These are phyloP conservation scores for Protostelium mycophagum DNA, from an alignment of 78 protist genomes.

Conservation along the genomic window DNA sequence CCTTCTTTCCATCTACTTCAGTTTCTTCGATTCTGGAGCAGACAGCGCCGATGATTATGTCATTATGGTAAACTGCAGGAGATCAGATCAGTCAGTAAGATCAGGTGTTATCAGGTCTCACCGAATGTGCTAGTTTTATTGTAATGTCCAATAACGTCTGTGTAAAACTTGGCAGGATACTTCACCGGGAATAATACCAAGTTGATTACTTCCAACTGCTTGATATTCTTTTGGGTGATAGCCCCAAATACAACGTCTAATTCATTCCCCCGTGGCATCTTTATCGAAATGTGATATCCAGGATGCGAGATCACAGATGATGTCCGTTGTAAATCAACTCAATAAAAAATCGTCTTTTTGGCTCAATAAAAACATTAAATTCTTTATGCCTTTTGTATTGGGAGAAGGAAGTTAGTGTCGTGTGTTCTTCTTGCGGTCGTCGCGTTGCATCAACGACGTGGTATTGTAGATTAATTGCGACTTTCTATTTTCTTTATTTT, in stretches of 20 bases:
- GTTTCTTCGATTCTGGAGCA: not conserved
- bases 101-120: not conserved
- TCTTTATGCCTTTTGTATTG: too few species aligned
- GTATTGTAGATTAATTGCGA: too few species aligned
- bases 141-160: not conserved
- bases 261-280: not conserved
- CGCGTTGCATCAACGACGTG: too few species aligned
- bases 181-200: not conserved
- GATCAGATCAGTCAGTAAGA: not conserved
- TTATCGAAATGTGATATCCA: too few species aligned
- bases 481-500: too few species aligned
- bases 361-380: too few species aligned
- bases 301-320: too few species aligned
- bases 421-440: too few species aligned
- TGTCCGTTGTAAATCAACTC: too few species aligned
- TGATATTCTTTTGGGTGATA: not conserved
- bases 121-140: not conserved
- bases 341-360: too few species aligned
- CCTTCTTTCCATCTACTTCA: not conserved
- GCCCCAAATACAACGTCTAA: not conserved
- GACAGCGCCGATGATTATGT: not conserved
- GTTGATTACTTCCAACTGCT: not conserved
- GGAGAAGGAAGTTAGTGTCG: too few species aligned
- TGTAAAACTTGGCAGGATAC: not conserved
- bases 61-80: not conserved